Base-by-base conservation (phyloP, 2,329 filamentous ascomycete genomes). In the Colletotrichum tropicale region DNA sequence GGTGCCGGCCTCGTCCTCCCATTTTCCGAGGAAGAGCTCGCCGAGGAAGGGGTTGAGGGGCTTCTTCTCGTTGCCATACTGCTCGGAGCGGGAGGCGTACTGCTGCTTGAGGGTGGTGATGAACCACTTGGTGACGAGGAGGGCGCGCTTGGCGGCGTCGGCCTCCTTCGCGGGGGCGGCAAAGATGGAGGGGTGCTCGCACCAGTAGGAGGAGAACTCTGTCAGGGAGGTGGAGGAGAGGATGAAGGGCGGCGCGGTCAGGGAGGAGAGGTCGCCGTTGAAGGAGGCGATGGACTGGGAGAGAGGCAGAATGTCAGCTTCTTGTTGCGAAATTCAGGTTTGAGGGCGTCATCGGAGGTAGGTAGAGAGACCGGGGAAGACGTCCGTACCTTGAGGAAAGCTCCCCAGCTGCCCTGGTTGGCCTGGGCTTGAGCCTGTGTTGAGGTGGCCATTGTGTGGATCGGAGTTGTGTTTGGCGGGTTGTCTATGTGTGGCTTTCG, bases 111-210 rank as follows among this genome's bases (percentile, higher is more conserved):
- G 89, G 5, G 96, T 98, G 81, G 93, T 96, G 71, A 98, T 87
- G 87, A 98, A 98, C 96, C 96, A 98, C 85, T 96, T 98, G 80
- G 98, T 88, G n/a, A 98, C 96, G 38, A 96, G 89, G 79, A 98
- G 86, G 24, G 95, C 93, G 77, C 96, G 93, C 88, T 95, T 97
- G 80, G 94, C 92, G 1, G 96, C 91, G 83, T 98, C 94, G 68
- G 92, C 81, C 84, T 98, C 96, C 74, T 90, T 89, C 65, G 95
- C 94, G 4, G 96, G 95, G 15, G 96, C 96, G 75, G 95, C 92
- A 80, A 98, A 94, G 76, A 98, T 86, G 21, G 88, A 85, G 5
- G 94, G 94, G 81, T 96, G 93, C 79, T 95, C 94, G 77, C 93
- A 93, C 94, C 94, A 96, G 87, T 96, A 96, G 68, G 93, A 91